Conservation (phyloP, 108 stramenopile genomes). For the Stephanodiscus triporus region DNA sequence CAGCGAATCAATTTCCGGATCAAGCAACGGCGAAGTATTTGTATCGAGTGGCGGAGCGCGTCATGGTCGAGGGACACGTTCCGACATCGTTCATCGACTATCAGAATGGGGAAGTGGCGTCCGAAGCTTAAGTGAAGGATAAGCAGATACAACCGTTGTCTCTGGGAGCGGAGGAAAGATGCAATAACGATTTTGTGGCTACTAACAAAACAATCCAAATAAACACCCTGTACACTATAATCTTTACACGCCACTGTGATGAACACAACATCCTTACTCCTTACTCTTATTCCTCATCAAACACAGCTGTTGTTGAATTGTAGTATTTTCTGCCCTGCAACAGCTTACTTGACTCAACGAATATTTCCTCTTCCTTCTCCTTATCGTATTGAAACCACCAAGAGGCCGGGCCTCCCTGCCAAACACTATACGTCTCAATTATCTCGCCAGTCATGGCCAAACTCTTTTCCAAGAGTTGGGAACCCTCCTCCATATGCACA, state of each 20-base stretch:
- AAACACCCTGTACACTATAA: no score
- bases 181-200: no score
- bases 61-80: slow-evolving; percentile 4
- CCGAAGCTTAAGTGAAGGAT: no score
- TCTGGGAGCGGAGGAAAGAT: no score
- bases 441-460: slow-evolving; percentile 69
- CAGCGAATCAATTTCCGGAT: slow-evolving; percentile 40
- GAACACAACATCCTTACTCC: no score
- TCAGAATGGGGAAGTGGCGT: no score
- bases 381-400: neutral
- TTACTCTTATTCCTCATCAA: no score
- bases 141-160: no score
- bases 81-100: no score
- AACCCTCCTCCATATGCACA: slow-evolving; percentile 52
- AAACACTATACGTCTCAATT: slow-evolving; percentile 58
- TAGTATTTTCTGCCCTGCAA: neutral
- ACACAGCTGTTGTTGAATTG: neutral
- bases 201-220: no score
- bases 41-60: slow-evolving; percentile 47
- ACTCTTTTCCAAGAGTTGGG: slow-evolving; percentile 66
- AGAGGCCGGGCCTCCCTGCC: slow-evolving; percentile 66
- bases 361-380: neutral
- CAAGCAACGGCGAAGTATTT: slow-evolving; percentile 44
- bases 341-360: neutral
- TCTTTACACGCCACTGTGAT: no score